Evolutionary conservation across 192 early-diverging fungal genomes (phyloP).

Genomic region (Backusella circina): DNA sequence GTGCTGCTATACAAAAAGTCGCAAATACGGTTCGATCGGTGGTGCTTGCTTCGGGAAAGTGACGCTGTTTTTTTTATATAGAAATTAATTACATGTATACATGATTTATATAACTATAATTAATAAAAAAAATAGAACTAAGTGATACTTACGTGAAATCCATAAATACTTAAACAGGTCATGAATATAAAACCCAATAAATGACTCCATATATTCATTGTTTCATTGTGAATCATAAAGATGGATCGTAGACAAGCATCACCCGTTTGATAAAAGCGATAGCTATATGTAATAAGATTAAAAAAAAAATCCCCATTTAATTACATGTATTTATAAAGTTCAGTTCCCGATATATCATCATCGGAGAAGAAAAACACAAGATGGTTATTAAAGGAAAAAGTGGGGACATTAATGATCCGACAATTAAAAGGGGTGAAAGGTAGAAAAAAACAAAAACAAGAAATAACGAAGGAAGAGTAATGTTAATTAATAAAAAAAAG

Average conservation of each 20-base stretch:
- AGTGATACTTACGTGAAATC: slow-evolving; percentile 32
- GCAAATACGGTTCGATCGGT: slow-evolving; percentile 46
- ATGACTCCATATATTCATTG: slow-evolving; percentile 39
- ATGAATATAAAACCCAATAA: slow-evolving; percentile 36
- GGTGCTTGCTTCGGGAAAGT: slow-evolving; percentile 27
- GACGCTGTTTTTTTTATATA: slow-evolving; percentile 11
- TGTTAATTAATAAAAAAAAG: not conserved
- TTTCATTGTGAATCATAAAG: slow-evolving; percentile 58
- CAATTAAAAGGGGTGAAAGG: not conserved
- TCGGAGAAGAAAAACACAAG: not conserved
- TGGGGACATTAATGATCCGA: not conserved
- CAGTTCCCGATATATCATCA: not conserved
- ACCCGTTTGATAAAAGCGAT: slow-evolving; percentile 51
- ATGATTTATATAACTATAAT: no score
- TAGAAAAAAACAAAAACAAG: not conserved
- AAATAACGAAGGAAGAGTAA: not conserved
- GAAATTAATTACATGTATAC: no score
- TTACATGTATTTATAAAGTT: not conserved
- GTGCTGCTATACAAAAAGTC: slow-evolving; percentile 55
- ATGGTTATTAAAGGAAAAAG: not conserved
- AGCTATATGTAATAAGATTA: slow-evolving; percentile 21
- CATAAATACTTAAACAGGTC: slow-evolving; percentile 21
- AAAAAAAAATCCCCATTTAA: no score
- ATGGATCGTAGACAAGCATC: slow-evolving; percentile 54
- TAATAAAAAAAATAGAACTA: not conserved